Percentiles rank a stretch among this genome's conserved stretches.
Evolutionary conservation across 2,329 filamentous ascomycete genomes (phyloP).

Genomic region (Cytospora chrysosperma): DNA sequence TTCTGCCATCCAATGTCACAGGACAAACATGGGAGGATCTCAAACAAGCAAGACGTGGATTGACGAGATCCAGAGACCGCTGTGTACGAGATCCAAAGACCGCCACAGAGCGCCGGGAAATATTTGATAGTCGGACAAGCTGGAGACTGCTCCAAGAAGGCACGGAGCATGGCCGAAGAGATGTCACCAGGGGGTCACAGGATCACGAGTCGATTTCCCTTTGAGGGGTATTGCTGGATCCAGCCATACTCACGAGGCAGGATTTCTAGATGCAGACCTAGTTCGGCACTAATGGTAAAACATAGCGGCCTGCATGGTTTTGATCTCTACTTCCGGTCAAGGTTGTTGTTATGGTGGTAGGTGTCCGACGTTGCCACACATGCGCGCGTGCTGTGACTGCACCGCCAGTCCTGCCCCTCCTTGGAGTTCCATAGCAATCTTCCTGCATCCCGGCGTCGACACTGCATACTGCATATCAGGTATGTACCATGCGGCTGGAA

Average conservation of each 20-base stretch:
- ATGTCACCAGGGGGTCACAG: neutral
- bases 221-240: neutral
- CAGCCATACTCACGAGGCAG: slow-evolving; percentile 9
- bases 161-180: neutral
- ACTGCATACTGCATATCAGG: no score
- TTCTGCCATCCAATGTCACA: neutral
- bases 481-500: slow-evolving; percentile 16
- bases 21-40: neutral
- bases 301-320: neutral
- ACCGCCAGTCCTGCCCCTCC: neutral
- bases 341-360: no score
- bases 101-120: neutral
- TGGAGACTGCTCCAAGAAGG: neutral
- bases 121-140: neutral
- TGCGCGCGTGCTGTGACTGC: neutral
- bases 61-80: neutral
- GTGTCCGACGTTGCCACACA: neutral
- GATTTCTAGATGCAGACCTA: slow-evolving; percentile 13
- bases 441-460: slow-evolving; percentile 8
- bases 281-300: neutral
- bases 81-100: no score
- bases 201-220: neutral
- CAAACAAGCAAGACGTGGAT: neutral
- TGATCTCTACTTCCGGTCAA: neutral
- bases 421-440: slow-evolving; percentile 7